Evolutionary conservation across 768 basidiomycete species (phyloP), one percentile per base, ranked within the genome.

Genomic region (Termitomyces titanicus): DNA sequence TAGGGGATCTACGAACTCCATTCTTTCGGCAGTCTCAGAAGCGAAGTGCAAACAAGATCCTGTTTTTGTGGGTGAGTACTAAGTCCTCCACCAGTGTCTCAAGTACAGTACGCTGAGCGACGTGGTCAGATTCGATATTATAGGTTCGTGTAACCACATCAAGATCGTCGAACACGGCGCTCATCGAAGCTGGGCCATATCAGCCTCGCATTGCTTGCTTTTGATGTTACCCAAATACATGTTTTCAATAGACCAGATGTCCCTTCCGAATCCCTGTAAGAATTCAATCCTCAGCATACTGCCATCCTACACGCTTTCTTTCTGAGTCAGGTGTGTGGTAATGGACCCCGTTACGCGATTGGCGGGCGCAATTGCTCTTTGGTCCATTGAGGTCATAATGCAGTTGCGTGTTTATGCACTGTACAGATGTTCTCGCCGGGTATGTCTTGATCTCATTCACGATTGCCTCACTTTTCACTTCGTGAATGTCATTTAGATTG

Each of bases 371-470:
- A 64, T 79, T 22, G 72, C 70, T 25, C 65, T 80, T 6, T 79
- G 79, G 78, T 70, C 74, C 25, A 68, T 80, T 15, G 76, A 80
- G 61, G 74, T 79, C 17, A 66, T 79, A 52, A 76, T 80, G 74
- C 75, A 77, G 59, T 57, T 79, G n/a, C 68, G 77, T 10, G 66
- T 79, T 18, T 78, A 78, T 57, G 75, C 74, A 0, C 54, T 80
- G 8, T 80, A 66, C 53, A 60, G 65, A 22, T 71, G 72, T 42
- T 77, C 74, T 2, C 70, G 68, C 56, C 69, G 63, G 58, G 77
- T 75, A n/a, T 51, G 66, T 47, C 13, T 20, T 15, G 42, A 39
- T 40, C 43, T 37, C 17, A 38, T 18, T 31, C 46, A 20, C n/a
- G 3, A 33, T 3, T 38, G 18, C 15, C 4, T n/a, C n/a, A n/a